These are phyloP conservation scores for Fagus sylvatica DNA, from an alignment of 306 rosid genomes.

Conservation along the genomic window DNA sequence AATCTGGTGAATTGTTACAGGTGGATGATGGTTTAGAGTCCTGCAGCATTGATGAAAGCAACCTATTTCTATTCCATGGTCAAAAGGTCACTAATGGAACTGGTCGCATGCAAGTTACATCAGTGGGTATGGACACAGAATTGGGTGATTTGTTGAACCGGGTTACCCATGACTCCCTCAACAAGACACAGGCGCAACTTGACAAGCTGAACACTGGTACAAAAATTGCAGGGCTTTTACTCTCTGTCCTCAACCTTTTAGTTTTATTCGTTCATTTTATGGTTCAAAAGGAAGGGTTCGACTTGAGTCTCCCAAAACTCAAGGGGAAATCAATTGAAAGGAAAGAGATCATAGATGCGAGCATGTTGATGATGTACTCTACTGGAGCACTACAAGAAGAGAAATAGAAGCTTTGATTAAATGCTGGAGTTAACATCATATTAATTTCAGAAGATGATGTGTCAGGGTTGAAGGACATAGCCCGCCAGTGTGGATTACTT, in stretches of 20 bases:
- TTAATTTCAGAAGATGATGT: conserved; percentile 13
- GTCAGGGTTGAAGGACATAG: neutral
- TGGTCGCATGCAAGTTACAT: conserved; percentile 28
- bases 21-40: neutral
- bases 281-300: neutral
- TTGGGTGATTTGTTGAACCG: conserved; percentile 2
- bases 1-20: neutral
- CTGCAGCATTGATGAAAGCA: neutral
- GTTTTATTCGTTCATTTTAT: conserved; percentile 2
- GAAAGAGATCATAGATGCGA: neutral
- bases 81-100: conserved; percentile 19
- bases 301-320: conserved; percentile 4
- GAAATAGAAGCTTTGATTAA: neutral
- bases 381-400: neutral
- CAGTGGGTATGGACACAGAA: conserved; percentile 7
- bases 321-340: conserved; percentile 9
- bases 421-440: conserved; percentile 10
- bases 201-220: neutral
- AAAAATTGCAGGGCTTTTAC: conserved; percentile 1
- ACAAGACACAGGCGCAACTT: conserved; percentile 9
- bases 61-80: conserved; percentile 26
- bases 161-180: neutral
- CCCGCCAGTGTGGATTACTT: neutral
- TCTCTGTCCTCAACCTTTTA: conserved; percentile 4
- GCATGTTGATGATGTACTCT: neutral